Conservation (phyloP, 2,329 filamentous ascomycete species). For the Neopestalotiopsis sp. region DNA sequence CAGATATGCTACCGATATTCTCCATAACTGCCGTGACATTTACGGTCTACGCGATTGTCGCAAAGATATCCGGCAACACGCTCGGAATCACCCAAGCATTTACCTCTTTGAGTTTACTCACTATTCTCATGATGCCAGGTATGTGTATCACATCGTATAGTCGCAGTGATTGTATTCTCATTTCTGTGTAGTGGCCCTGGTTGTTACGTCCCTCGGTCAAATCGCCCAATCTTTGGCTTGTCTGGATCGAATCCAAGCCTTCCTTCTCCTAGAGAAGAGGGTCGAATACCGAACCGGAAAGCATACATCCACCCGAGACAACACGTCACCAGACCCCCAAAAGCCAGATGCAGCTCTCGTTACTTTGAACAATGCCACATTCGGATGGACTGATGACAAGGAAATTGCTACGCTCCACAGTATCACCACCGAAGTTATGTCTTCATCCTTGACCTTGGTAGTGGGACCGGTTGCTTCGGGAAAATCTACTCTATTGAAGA, state of each 20-base stretch:
- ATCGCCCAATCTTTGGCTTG: conserved; percentile 8
- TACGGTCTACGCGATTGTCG: conserved; percentile 17
- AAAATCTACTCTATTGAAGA: conserved; percentile 50
- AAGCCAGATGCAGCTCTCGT: not conserved
- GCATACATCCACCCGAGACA: not conserved
- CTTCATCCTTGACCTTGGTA: conserved; percentile 42
- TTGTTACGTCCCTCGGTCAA: not conserved
- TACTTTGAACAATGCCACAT: not conserved
- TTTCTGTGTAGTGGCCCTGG: not conserved
- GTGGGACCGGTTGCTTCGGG: conserved; percentile 51
- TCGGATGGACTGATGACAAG: conserved; percentile 2
- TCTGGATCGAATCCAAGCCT: conserved; percentile 16
- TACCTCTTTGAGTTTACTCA: conserved; percentile 12
- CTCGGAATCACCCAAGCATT: conserved; percentile 15
- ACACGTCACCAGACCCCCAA: not conserved
- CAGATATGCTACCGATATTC: conserved; percentile 11
- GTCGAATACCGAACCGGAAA: not conserved
- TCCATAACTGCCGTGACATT: conserved; percentile 16
- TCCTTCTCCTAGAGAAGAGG: conserved; percentile 14
- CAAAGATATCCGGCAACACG: conserved; percentile 9
- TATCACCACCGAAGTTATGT: conserved; percentile 39
- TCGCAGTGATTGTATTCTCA: not conserved
- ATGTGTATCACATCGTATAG: not conserved
- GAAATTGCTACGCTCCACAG: conserved; percentile 17
- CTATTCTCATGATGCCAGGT: conserved; percentile 9